Conservation (phyloP, 2,329 filamentous ascomycete genomes). For the Botrytis fragariae region DNA sequence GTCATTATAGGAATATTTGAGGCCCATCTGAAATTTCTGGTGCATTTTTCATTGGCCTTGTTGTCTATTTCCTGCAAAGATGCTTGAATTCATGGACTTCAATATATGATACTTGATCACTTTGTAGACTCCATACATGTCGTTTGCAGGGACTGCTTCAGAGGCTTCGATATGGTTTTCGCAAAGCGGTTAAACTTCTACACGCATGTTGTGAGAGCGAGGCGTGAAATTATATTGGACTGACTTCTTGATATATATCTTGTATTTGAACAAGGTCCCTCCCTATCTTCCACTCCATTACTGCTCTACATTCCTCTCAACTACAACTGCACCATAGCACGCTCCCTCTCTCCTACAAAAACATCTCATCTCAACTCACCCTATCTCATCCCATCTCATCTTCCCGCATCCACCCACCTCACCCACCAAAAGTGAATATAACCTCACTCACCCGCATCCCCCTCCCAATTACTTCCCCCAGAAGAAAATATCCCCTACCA, state of each 20-base stretch:
- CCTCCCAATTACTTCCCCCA: neutral
- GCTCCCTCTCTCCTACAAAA: neutral
- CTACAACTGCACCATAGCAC: neutral
- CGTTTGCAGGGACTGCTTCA: neutral
- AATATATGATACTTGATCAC: neutral
- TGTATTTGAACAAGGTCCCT: neutral
- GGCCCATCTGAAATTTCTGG: neutral
- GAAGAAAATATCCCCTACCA: neutral
- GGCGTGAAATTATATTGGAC: neutral
- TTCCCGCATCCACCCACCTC: neutral
- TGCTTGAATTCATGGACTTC: neutral
- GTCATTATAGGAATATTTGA: neutral
- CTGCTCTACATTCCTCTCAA: neutral
- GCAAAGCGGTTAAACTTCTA: neutral
- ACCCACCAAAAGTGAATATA: neutral
- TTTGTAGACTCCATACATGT: neutral
- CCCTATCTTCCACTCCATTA: neutral
- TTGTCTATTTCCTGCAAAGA: neutral
- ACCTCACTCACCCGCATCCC: neutral
- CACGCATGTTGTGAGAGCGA: neutral
- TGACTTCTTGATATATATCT: neutral
- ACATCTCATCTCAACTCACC: neutral
- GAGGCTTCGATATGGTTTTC: neutral
- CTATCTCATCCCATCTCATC: neutral
- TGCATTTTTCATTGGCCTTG: neutral